phyloP scores from a whole-genome alignment of 192 early-diverging fungal genomes.

The Coemansia guatemalensis region DNA sequence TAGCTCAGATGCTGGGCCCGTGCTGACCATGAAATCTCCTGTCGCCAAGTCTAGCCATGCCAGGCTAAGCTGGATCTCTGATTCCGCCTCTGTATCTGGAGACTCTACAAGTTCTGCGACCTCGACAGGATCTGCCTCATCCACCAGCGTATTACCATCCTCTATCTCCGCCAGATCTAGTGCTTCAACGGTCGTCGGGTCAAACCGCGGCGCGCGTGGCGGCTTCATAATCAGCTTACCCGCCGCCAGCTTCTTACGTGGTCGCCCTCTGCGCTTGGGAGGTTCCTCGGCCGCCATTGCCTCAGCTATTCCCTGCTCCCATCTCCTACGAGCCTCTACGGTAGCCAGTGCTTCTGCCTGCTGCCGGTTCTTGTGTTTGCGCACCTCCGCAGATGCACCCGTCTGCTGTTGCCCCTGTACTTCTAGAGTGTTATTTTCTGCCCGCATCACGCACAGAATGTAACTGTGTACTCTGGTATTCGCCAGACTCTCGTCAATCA shows the following conservation, averaged over 20 bases:
- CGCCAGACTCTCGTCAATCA: constrained; percentile 71
- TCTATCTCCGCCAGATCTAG: no score
- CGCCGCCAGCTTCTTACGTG: background rate
- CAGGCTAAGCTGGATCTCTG: constrained; percentile 56
- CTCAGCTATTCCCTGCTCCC: constrained; percentile 3
- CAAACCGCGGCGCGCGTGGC: background rate
- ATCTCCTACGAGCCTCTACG: constrained; percentile 4
- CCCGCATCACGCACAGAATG: constrained; percentile 59
- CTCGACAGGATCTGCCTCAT: constrained; percentile 6
- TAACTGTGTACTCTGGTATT: constrained; percentile 71
- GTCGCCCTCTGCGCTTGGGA: constrained; percentile 9
- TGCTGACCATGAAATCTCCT: constrained; percentile 79
- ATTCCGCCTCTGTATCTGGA: background rate
- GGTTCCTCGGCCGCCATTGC: background rate
- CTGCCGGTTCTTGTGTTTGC: no score
- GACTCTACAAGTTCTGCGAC: constrained; percentile 1
- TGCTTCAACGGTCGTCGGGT: no score
- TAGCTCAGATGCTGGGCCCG: constrained; percentile 53
- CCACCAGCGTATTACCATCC: no score
- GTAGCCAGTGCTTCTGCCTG: no score
- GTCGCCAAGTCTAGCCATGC: constrained; percentile 92
- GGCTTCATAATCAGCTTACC: constrained; percentile 8
- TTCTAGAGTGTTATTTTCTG: constrained; percentile 6
- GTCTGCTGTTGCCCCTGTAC: no score
- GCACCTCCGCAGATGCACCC: no score